Base-by-base conservation (phyloP, 495 filamentous ascomycete species). In the Echria macrotheca region DNA sequence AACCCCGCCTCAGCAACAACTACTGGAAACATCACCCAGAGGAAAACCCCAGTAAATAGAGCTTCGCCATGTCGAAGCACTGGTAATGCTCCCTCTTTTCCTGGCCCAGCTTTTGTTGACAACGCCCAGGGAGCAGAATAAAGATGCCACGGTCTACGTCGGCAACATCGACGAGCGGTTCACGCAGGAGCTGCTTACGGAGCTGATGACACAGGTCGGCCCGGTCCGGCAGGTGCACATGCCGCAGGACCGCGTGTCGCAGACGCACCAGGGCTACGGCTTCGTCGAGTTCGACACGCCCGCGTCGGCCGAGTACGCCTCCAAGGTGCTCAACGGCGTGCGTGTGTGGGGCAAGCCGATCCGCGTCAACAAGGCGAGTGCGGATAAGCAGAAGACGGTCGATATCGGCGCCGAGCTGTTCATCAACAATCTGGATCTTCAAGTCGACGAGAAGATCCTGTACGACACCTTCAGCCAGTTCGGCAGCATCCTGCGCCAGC, bases 271-370 rank as follows among this genome's bases (percentile, higher is more conserved):
- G 72, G 94, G 94, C 46, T 99, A 95, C 77, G 93, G 93, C 49
- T 99, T 99, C 64, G 91, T 99, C 62, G 93, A 97, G 65, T 97
- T 96, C 65, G 91, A 88, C 58, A 90, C 84, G 51, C 91, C 96
- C 60, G 87, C 91, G 59, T 91, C 96, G 67, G 93, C 93, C 48
- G 93, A 97, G 62, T 99, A 99, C 70, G 93, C 93, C 8, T 86
- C 90, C 44, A 85, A 91, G 59, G 87, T 96, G 46, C 94, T 97
- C 85, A 99, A 99, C 65, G 86, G 91, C 52, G 86, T 97, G 47
- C 82, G 90, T 28, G 69, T 99, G 29, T 95, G 85, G 67, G 90
- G 90, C 39, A 97, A 97, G 68, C 88, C 91, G 2, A 89, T 99
- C 53, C 83, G 93, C 41, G 93, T 97, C 49, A 99, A 99, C 72